Percentiles rank a stretch among this genome's conserved stretches.
Conservation (phyloP, 2,329 filamentous ascomycete genomes). For the Gnomoniopsis smithogilvyi region DNA sequence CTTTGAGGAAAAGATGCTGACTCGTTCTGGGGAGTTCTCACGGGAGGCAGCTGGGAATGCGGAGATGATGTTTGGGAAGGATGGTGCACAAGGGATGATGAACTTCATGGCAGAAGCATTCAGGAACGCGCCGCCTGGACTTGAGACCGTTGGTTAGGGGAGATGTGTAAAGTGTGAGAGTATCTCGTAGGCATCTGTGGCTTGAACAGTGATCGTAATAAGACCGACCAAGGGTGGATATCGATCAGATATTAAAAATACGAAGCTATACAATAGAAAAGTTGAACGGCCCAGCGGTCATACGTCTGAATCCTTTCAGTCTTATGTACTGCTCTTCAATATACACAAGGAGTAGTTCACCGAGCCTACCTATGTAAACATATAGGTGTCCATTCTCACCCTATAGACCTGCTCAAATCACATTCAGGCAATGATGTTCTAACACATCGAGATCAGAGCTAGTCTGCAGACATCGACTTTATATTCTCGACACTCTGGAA, state of each 20-base stretch:
- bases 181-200: background rate
- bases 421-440: background rate
- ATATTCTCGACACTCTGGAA: background rate
- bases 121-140: background rate
- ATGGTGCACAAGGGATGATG: slow-evolving; percentile 11
- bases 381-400: too few relatives aligned
- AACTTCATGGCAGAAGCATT: background rate
- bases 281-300: too few relatives aligned
- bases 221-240: background rate
- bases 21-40: slow-evolving; percentile 14
- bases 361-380: too few relatives aligned
- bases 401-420: background rate
- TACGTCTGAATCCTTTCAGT: too few relatives aligned
- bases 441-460: background rate
- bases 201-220: background rate
- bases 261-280: too few relatives aligned
- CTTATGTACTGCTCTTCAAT: too few relatives aligned
- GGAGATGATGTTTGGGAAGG: slow-evolving; percentile 17
- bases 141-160: background rate
- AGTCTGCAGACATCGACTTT: background rate
- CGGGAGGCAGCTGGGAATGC: slow-evolving; percentile 14
- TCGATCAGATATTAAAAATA: too few relatives aligned
- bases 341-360: too few relatives aligned
- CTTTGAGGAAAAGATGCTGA: slow-evolving; percentile 24
- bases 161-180: too few relatives aligned